Base-by-base conservation (phyloP, 108 stramenopile genomes). In the Fragilaria radians region DNA sequence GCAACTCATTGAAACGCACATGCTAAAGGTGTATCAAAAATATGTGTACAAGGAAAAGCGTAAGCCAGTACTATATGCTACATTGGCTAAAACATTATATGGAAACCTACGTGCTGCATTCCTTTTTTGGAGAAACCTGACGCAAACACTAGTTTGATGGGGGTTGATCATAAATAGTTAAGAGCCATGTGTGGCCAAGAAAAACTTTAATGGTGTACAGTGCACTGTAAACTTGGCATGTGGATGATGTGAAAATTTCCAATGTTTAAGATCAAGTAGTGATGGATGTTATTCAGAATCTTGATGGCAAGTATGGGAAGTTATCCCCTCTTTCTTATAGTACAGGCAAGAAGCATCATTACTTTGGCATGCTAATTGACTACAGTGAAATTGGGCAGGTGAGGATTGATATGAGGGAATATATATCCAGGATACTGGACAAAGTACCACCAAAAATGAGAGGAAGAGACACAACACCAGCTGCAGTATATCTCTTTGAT, bases 151-250 rank as follows among this genome's bases (percentile, higher is more conserved):
- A 0, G 18, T 32, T 22, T 31, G 33, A 32, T 24, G 24, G 33
- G 78, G 78, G 25, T 79, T 75, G 42, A 47, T 29, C 1, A 21
- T 66, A 1, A 79, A 79, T 52, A 66, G 73, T 14, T 74, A 72
- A 49, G 71, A 79, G 54, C 29, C 32, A 42, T 79, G 78, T 46
- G 48, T 74, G n/a, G 68, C 70, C 2, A 79, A 79, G 54, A 45
- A 59, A 46, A 26, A 21, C 34, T 48, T 67, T 4, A 19, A 47
- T 19, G 47, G 65, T 11, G 32, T 32, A 17, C 67, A 59, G 31
- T 50, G 47, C 28, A 73, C 72, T 21, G 31, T 74, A n/a, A 22
- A 18, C 36, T 14, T 73, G 62, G 63, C 54, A 68, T 24, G 67
- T 68, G 30, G 61, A 68, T 48, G 67, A 68, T 27, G n/a, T 72